Conservation (phyloP, 306 rosid genomes). For the Luffa aegyptiaca region DNA sequence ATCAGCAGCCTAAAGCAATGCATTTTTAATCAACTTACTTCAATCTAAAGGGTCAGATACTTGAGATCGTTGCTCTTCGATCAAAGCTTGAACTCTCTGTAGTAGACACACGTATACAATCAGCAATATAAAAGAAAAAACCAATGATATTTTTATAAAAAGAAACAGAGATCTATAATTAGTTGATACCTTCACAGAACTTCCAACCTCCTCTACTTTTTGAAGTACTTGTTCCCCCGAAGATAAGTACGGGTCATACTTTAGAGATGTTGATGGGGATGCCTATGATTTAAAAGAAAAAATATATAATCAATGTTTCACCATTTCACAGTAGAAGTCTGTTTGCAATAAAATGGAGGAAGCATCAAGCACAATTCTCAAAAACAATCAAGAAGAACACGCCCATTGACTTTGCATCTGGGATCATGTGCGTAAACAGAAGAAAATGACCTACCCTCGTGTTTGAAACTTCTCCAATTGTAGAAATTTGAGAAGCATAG, state of each 20-base stretch:
- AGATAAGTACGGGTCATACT: constrained; percentile 34
- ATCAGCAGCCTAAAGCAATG: not conserved
- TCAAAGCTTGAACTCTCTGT: constrained; percentile 70
- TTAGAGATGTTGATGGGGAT: constrained; percentile 56
- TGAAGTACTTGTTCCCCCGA: constrained; percentile 59
- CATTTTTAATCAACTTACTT: constrained; percentile 26
- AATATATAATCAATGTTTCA: not conserved
- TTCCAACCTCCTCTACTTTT: constrained; percentile 89
- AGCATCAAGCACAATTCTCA: not conserved
- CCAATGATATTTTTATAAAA: not conserved
- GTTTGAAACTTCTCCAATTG: constrained; percentile 40
- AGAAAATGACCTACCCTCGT: constrained; percentile 34
- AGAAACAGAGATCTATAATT: not conserved
- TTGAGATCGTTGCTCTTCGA: constrained; percentile 53
- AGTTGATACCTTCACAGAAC: constrained; percentile 64
- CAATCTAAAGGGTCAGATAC: constrained; percentile 33
- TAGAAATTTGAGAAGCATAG: constrained; percentile 42
- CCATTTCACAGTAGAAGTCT: not conserved
- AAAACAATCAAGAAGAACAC: not conserved
- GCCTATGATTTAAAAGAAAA: constrained; percentile 23
- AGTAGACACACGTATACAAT: constrained; percentile 19
- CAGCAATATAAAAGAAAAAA: constrained; percentile 17
- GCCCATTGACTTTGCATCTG: not conserved
- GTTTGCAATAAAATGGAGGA: not conserved
- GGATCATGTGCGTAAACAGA: not conserved